Evolutionary conservation across 805 yeast species (phyloP).

Genomic region (Kregervanrija fluxuum): DNA sequence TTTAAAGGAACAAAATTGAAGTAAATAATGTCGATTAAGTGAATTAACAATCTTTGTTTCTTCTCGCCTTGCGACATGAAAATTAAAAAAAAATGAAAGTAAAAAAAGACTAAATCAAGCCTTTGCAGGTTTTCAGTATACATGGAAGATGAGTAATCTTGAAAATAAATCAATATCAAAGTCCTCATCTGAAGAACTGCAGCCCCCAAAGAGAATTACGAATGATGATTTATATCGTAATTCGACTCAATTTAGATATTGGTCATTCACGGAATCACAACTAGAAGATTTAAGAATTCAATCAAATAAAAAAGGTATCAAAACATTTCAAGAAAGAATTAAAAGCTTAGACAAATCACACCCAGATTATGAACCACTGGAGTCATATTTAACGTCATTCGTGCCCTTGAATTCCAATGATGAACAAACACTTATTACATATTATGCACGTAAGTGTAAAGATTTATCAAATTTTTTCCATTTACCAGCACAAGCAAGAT

Average conservation of each 20-base stretch:
- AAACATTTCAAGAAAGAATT: conserved; percentile 12
- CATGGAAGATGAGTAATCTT: too few species aligned
- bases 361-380: too few species aligned
- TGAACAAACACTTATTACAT: conserved; percentile 59
- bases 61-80: too few species aligned
- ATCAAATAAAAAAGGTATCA: conserved; percentile 51
- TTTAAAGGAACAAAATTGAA: too few species aligned
- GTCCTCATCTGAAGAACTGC: too few species aligned
- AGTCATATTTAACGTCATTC: too few species aligned
- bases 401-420: conserved; percentile 34
- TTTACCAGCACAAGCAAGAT: conserved; percentile 81
- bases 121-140: too few species aligned
- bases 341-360: not conserved
- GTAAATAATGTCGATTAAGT: too few species aligned
- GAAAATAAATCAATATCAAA: too few species aligned
- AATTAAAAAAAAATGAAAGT: too few species aligned
- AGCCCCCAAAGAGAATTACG: conserved; percentile 33
- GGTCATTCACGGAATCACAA: conserved; percentile 72
- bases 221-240: conserved; percentile 86
- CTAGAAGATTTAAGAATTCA: conserved; percentile 40
- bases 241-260: conserved; percentile 72
- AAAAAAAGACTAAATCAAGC: too few species aligned
- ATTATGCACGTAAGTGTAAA: conserved; percentile 64
- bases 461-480: conserved; percentile 66
- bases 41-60: too few species aligned